These are phyloP conservation scores for Verticillium dahliae DNA, from an alignment of 2,329 filamentous ascomycete species.

Conservation along the genomic window DNA sequence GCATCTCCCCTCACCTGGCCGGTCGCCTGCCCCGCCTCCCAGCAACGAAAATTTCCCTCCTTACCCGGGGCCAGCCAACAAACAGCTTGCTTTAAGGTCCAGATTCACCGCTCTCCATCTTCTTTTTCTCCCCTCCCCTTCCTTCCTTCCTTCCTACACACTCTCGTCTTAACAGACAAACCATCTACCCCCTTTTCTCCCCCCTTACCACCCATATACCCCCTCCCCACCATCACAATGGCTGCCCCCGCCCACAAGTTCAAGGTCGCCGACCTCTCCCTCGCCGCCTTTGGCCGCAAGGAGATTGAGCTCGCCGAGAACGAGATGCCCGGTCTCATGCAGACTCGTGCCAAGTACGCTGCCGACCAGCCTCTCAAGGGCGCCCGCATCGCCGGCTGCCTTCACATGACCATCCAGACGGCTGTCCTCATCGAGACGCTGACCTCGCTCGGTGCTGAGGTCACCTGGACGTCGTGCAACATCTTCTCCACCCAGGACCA, in stretches of 20 bases:
- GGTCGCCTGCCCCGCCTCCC: constrained; percentile 1
- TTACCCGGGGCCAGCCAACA: neutral
- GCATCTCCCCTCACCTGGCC: constrained; percentile 1
- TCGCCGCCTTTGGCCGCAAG: constrained; percentile 96
- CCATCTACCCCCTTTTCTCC: neutral
- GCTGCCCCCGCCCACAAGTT: constrained; percentile 83
- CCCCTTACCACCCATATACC: constrained; percentile 7
- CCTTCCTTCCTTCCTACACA: constrained; percentile 7
- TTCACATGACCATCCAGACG: constrained; percentile 99
- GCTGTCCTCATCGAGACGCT: constrained; percentile 99
- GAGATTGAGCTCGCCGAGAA: constrained; percentile 98
- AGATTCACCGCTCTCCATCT: constrained; percentile 2
- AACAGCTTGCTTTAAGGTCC: neutral
- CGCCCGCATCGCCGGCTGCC: constrained; percentile 92
- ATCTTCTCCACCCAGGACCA: constrained; percentile 99
- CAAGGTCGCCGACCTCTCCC: constrained; percentile 97
- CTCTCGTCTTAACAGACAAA: constrained; percentile 4
- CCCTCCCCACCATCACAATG: constrained; percentile 35
- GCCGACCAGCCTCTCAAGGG: constrained; percentile 88
- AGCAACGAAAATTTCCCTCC: constrained; percentile 10
- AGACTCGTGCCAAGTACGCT: constrained; percentile 87
- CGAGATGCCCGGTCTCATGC: constrained; percentile 97
- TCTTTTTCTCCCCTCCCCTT: constrained; percentile 6
- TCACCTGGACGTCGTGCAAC: constrained; percentile 99
- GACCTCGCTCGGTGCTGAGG: constrained; percentile 87